These are phyloP conservation scores for Microthlaspi erraticum DNA, from an alignment of 345 rosid genomes.

Conservation along the genomic window DNA sequence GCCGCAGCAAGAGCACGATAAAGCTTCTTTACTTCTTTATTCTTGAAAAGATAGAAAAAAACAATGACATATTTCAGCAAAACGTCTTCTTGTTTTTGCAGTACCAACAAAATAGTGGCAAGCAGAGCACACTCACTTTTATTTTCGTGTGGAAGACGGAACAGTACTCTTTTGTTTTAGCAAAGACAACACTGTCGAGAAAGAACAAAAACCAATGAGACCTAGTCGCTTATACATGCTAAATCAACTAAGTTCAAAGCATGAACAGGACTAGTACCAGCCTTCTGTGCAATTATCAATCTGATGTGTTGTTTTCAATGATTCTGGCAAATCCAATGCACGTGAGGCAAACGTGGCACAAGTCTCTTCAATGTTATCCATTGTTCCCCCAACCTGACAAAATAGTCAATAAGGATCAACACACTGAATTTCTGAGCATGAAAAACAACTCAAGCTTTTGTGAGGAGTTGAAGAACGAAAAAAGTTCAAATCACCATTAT, in stretches of 20 bases:
- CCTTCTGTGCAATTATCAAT: conserved; percentile 98
- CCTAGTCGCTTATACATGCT: neutral
- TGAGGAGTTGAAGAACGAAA: neutral
- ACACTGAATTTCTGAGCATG: neutral
- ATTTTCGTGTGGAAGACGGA: conserved; percentile 79
- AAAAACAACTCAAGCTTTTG: neutral
- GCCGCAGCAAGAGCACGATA: conserved; percentile 87
- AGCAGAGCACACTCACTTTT: conserved; percentile 55
- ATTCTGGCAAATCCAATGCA: conserved; percentile 65
- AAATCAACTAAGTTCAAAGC: conserved; percentile 15
- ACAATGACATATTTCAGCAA: neutral
- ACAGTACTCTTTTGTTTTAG: conserved; percentile 80
- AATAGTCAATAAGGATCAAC: neutral
- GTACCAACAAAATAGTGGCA: conserved; percentile 1
- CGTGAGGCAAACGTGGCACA: conserved; percentile 89
- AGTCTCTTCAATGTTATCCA: conserved; percentile 91
- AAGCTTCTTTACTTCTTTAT: conserved; percentile 82
- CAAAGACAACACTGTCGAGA: conserved; percentile 74
- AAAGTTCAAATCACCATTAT: neutral
- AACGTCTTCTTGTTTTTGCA: neutral
- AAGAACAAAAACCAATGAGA: conserved; percentile 14
- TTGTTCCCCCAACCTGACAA: conserved; percentile 87
- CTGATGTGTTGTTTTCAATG: conserved; percentile 87
- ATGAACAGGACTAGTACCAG: conserved; percentile 56
- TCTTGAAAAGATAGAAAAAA: conserved; percentile 46